Base-by-base conservation (phyloP, 1,284 basidiomycete species). In the Boletus mariae region DNA sequence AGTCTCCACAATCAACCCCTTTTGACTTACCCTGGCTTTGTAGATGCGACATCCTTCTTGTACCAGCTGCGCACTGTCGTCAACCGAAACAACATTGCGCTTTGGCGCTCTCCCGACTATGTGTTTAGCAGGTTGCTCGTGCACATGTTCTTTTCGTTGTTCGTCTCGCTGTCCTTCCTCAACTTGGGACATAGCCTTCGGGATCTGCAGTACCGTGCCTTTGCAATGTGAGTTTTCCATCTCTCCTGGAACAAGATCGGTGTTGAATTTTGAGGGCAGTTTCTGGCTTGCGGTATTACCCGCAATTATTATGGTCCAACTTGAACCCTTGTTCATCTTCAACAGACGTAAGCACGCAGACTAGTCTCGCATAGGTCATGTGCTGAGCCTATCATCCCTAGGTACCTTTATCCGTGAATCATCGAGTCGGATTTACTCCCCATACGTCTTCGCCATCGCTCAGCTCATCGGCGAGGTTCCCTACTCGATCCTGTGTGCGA, bases 251-350 rank as follows among this genome's bases (percentile, higher is more conserved):
- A 7, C 1, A 38, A 20, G 38, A 34, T 23, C 2, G 13, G n/a
- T 47, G 31, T 26, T 48, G 47, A 23, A 61, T 54, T 23, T 25
- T 23, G 7, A 10, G 11, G 23, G 6, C 32, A 86, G 83, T 50
- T 88, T 85, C 75, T 87, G 84, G 84, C 75, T 81, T 41, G 76
- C 77, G 15, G 80, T 92, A 44, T 68, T 91, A 28, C 89, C 90
- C 17, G 85, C 87, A 26, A 82, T 92, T 59, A 76, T 92, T 59
- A 88, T 92, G 77, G 73, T 80, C 2, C 88, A 91, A 70, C 85
- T 94, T 54, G 87, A 93, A 70, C 92, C 93, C 0, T 72, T 91
- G 73, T 96, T 92, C 77, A 90, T 96, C 64, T 77, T 86, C 71
- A 89, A 89, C 56, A 77, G 92, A 69, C 76, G 83, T 76, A 61